Evolutionary conservation across 192 early-diverging fungal genomes (phyloP), one percentile per base, ranked within the genome.

Genomic region (Podochytrium sp.): DNA sequence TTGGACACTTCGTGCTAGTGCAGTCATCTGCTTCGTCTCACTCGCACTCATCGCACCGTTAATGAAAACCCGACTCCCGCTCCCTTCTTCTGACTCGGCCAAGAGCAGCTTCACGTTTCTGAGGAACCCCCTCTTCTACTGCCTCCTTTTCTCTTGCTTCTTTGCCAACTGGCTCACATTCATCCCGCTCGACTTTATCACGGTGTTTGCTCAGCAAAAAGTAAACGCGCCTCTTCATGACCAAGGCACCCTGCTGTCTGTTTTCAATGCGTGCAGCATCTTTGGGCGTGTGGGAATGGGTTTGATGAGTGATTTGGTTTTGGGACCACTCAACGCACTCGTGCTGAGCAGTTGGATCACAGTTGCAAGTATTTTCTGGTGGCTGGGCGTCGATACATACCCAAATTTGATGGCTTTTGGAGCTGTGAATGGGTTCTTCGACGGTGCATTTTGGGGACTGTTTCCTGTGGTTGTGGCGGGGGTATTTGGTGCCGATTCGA

Each of bases 1-100:
- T 32, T 92, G 91, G 89, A 80, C 90, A 0, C 80, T 95, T 30
- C 85, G 92, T n/a, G 83, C 92, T 47, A 81, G 87, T 57, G 90
- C 86, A 2, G 73, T 91, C 10, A 50, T 35, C 55, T 57, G 25
- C 7, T 7, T 57, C 14, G 55, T 57, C 29, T 57, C 40, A 72
- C 90, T 5, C 75, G 72, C 0, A 81, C 83, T 67, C 78, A 27
- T 40, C 20, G 7, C 29, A 14, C 35, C 53, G 6, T 52, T 71
- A 4, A 62, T 61, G n/a, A 56, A 38, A 30, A 60, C 49, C 16
- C 68, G 68, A 20, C 6, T 73, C 5, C n/a, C n/a, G n/a, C n/a
- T n/a, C n/a, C n/a, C n/a, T n/a, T 12, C 29, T 4, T 30, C 6
- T 73, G 3, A 4, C 29, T 4, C 37, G 23, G 16, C 12, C 57